A percentile compares a stretch with the other conserved stretches of the same genome.
These are phyloP conservation scores for Gossypium rotundifolium DNA, from an alignment of 345 rosid genomes.

Conservation along the genomic window DNA sequence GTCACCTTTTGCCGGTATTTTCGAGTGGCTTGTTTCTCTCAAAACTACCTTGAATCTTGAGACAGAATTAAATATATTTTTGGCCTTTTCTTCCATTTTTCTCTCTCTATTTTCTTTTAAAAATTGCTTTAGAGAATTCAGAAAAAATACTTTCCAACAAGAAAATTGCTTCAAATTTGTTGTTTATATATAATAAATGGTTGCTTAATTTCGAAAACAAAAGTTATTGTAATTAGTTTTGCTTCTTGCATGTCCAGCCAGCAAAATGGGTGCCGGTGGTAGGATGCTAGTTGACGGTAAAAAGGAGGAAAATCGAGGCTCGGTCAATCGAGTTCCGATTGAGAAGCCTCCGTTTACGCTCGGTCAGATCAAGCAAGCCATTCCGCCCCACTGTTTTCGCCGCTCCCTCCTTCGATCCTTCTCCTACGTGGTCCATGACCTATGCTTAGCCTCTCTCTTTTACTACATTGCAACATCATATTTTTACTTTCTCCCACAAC, in stretches of 20 bases:
- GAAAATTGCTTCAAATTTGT: too few species aligned
- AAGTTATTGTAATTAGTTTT: too few species aligned
- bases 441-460: constrained; percentile 29
- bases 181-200: too few species aligned
- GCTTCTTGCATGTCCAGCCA: neutral
- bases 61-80: too few species aligned
- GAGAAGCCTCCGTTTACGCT: constrained; percentile 50
- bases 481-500: constrained; percentile 34
- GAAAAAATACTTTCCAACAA: too few species aligned
- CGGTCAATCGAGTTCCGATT: constrained; percentile 26
- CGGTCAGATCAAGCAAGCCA: constrained; percentile 45
- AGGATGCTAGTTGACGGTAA: constrained; percentile 20
- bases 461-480: constrained; percentile 36
- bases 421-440: constrained; percentile 45
- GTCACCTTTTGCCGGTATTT: too few species aligned
- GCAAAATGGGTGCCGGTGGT: constrained; percentile 46
- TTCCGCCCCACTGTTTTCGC: constrained; percentile 59
- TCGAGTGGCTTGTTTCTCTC: too few species aligned
- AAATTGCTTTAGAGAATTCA: too few species aligned
- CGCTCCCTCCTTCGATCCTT: constrained; percentile 53
- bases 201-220: too few species aligned
- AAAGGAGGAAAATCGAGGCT: constrained; percentile 7
- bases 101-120: too few species aligned
- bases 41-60: too few species aligned
- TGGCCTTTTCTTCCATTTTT: too few species aligned